phyloP scores from a whole-genome alignment of 371 early-diverging fungal genomes.

The Entomophthora muscae region DNA sequence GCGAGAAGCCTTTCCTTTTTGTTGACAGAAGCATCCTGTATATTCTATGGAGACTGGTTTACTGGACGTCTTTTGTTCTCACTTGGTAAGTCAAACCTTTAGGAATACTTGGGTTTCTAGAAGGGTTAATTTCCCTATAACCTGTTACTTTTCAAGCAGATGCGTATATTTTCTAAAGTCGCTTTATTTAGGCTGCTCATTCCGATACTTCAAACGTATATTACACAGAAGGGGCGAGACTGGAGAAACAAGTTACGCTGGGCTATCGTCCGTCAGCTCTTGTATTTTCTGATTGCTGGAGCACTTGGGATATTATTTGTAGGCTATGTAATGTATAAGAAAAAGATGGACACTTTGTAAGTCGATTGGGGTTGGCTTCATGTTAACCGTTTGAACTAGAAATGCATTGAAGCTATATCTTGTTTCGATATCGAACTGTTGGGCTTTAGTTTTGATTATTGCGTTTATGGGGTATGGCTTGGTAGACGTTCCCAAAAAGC shows the following conservation, averaged over 20 bases:
- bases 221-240: slow-evolving; percentile 56
- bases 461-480: slow-evolving; percentile 74
- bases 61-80: slow-evolving; percentile 69
- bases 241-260: slow-evolving; percentile 27
- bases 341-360: slow-evolving; percentile 6
- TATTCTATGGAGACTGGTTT: slow-evolving; percentile 54
- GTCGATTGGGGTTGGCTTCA: background rate
- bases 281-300: slow-evolving; percentile 26
- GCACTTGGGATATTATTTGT: slow-evolving; percentile 28
- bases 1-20: background rate
- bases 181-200: slow-evolving; percentile 35
- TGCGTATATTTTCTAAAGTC: background rate
- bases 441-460: slow-evolving; percentile 65
- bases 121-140: too few species aligned
- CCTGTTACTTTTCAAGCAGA: slow-evolving; percentile 2
- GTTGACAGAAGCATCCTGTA: slow-evolving; percentile 18
- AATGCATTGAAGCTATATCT: slow-evolving; percentile 34
- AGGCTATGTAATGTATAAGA: slow-evolving; percentile 42
- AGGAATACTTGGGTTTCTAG: too few species aligned
- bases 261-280: slow-evolving; percentile 47
- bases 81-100: too few species aligned
- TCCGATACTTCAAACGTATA: slow-evolving; percentile 60
- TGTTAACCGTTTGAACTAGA: background rate
- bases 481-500: slow-evolving; percentile 56
- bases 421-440: slow-evolving; percentile 78